phyloP scores from a whole-genome alignment of 306 rosid genomes.

The Cicer arietinum region DNA sequence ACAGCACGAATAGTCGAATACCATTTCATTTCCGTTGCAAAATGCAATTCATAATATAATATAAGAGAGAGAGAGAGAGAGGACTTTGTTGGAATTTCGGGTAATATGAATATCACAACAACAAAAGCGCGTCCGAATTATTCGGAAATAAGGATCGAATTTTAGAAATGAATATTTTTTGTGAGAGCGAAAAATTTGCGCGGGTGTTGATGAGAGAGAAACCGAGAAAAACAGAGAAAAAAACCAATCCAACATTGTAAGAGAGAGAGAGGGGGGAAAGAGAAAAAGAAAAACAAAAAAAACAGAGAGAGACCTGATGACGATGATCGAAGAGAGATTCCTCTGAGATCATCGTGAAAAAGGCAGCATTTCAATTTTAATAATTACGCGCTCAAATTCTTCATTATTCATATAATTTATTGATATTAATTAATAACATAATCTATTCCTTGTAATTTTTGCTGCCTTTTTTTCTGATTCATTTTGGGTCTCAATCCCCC shows the following conservation, averaged over 20 bases:
- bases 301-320: conserved; percentile 40
- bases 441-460: conserved; percentile 47
- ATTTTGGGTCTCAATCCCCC: conserved; percentile 48
- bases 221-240: conserved; percentile 7
- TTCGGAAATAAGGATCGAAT: conserved; percentile 28
- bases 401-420: not conserved
- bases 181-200: conserved; percentile 37
- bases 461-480: conserved; percentile 74
- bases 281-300: not conserved
- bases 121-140: conserved; percentile 38
- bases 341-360: conserved; percentile 81
- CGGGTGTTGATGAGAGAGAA: conserved; percentile 62
- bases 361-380: conserved; percentile 62
- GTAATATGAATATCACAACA: not conserved
- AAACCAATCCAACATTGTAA: conserved; percentile 17
- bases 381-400: not conserved
- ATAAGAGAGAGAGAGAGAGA: too few species aligned
- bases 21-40: too few species aligned
- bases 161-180: conserved; percentile 20
- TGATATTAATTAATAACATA: not conserved
- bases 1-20: too few species aligned
- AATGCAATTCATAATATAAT: too few species aligned
- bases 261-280: conserved; percentile 24
- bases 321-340: conserved; percentile 75
- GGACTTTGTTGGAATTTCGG: not conserved